These are phyloP conservation scores for Perkinsus marinus DNA, from an alignment of 169 alveolate species.

Conservation along the genomic window DNA sequence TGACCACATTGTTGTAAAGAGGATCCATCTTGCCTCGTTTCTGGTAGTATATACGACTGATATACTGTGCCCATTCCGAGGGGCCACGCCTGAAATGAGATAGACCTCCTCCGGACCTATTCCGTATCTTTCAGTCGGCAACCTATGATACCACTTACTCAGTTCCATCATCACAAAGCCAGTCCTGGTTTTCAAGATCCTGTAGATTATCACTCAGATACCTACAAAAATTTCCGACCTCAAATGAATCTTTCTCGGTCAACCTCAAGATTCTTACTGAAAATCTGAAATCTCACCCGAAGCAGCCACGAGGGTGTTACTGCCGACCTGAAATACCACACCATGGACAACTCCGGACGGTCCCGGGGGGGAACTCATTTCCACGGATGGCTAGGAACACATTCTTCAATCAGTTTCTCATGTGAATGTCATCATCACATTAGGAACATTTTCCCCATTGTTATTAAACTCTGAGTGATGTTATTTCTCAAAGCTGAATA, in stretches of 20 bases:
- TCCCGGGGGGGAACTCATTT: no score
- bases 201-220: neutral
- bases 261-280: conserved; percentile 31
- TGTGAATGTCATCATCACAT: no score
- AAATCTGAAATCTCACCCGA: conserved; percentile 55
- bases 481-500: no score
- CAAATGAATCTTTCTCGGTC: conserved; percentile 17
- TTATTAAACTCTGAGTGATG: no score
- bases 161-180: conserved; percentile 39
- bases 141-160: neutral
- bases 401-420: no score
- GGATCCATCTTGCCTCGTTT: conserved; percentile 46
- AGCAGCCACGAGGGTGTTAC: conserved; percentile 34
- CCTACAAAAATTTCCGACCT: neutral
- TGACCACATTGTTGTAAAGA: conserved; percentile 26
- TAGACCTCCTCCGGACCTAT: neutral
- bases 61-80: conserved; percentile 40
- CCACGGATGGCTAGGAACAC: no score
- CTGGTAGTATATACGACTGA: conserved; percentile 34
- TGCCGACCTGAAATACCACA: conserved; percentile 14
- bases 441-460: no score
- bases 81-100: conserved; percentile 22
- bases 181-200: conserved; percentile 18
- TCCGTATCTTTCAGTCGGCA: neutral
- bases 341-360: neutral